Evolutionary conservation across 129 eudicot species (phyloP).

Genomic region (Flaveria sonorensis): DNA sequence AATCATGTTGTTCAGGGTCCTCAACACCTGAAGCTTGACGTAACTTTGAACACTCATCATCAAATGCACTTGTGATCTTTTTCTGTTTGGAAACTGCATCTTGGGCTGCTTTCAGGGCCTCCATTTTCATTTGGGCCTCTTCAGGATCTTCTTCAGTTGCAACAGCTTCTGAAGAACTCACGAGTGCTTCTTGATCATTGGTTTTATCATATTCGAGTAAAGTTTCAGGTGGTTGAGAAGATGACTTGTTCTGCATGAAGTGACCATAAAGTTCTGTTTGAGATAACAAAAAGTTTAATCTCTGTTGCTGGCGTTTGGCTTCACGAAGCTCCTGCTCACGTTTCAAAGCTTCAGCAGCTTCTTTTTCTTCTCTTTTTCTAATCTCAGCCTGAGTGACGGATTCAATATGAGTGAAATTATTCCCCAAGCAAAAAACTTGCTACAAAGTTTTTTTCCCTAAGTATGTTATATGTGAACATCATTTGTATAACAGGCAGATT

Average conservation of each 20-base stretch:
- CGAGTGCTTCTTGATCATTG: constrained; percentile 43
- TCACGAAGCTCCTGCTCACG: constrained; percentile 96
- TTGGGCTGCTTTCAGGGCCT: constrained; percentile 95
- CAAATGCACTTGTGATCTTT: constrained; percentile 79
- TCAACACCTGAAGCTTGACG: constrained; percentile 63
- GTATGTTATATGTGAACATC: constrained; percentile 9
- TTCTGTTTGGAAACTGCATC: constrained; percentile 97
- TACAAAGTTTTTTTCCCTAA: not conserved
- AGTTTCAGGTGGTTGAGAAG: constrained; percentile 55
- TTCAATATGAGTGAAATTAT: constrained; percentile 18
- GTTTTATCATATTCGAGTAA: constrained; percentile 45
- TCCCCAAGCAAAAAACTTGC: constrained; percentile 12
- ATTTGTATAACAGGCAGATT: not conserved
- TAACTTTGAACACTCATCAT: constrained; percentile 71
- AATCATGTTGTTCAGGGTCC: constrained; percentile 51
- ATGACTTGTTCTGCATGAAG: constrained; percentile 89
- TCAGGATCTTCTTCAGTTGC: constrained; percentile 72
- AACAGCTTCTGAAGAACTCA: constrained; percentile 42
- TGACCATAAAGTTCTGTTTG: constrained; percentile 97
- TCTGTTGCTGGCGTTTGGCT: constrained; percentile 89
- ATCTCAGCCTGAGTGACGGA: constrained; percentile 72
- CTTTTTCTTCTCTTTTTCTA: constrained; percentile 93
- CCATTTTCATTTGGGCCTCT: constrained; percentile 79
- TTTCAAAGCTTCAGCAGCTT: constrained; percentile 98
- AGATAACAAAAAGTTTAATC: constrained; percentile 82